Percentiles rank a stretch among this genome's conserved stretches.
Conservation (phyloP, 2,329 filamentous ascomycete species). For the Xylaria sp. region DNA sequence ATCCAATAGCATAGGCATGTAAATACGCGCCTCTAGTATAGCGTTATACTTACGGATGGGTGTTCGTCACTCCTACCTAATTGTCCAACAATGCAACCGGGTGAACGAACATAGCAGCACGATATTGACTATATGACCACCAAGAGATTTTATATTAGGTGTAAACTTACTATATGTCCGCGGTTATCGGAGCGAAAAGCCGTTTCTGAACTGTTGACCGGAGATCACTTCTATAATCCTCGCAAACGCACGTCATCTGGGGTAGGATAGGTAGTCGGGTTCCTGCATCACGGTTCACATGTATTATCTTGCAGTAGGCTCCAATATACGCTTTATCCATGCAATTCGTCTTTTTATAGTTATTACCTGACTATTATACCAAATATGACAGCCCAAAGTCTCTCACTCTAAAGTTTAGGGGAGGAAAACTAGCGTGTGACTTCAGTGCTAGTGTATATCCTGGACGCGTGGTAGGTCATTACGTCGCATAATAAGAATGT, state of each 20-base stretch:
- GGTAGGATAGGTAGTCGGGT: slow-evolving; percentile 17
- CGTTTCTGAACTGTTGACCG: slow-evolving; percentile 13
- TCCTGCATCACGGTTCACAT: slow-evolving; percentile 10
- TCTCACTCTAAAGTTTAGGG: not conserved
- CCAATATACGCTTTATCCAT: not conserved
- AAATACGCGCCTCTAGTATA: not conserved
- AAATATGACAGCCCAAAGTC: no score
- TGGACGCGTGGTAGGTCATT: not conserved
- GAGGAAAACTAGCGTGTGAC: not conserved
- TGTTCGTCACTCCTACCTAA: not conserved
- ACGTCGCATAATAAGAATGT: not conserved
- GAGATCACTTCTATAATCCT: slow-evolving; percentile 8
- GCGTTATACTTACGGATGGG: not conserved
- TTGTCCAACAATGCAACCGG: slow-evolving; percentile 1
- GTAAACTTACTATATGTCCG: not conserved
- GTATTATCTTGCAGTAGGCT: not conserved
- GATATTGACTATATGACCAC: slow-evolving; percentile 17
- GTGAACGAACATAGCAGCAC: slow-evolving; percentile 16
- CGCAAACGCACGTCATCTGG: slow-evolving; percentile 19
- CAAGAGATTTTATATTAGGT: not conserved
- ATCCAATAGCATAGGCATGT: slow-evolving; percentile 2
- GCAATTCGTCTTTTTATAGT: not conserved
- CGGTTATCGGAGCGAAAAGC: slow-evolving; percentile 9
- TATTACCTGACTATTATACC: not conserved
- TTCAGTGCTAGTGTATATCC: slow-evolving; percentile 2